Conservation (phyloP, 139 green algal species). For the Tetraselmis striata region DNA sequence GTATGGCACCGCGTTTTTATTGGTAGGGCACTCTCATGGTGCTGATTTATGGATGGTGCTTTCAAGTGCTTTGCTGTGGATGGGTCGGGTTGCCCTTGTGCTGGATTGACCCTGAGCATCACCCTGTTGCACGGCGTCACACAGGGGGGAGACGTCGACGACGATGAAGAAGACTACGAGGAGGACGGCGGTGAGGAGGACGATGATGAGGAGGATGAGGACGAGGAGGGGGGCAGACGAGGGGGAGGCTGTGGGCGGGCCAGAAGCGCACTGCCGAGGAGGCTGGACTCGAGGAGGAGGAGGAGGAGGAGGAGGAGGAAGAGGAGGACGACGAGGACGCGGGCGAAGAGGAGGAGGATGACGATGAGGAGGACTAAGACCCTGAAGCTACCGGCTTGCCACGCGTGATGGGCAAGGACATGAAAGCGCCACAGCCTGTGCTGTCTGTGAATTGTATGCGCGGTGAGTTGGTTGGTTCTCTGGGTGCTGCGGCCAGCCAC, state of each 20-base stretch:
- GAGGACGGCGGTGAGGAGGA: neutral
- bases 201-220: constrained; percentile 3
- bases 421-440: too few species aligned
- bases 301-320: constrained; percentile 18
- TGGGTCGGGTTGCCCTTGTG: too few species aligned
- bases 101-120: too few species aligned
- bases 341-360: constrained; percentile 16
- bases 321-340: constrained; percentile 27
- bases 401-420: too few species aligned
- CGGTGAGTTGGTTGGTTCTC: too few species aligned
- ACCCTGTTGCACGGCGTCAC: too few species aligned
- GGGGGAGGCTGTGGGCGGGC: neutral
- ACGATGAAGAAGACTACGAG: neutral
- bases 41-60: too few species aligned
- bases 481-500: too few species aligned
- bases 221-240: neutral
- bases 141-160: neutral
- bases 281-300: neutral
- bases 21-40: neutral
- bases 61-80: too few species aligned
- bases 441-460: too few species aligned
- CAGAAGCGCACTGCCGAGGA: neutral
- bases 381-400: too few species aligned
- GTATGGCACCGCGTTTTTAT: neutral
- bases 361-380: constrained; percentile 16